Percentiles rank a stretch among this genome's conserved stretches.
These are phyloP conservation scores for Hericium alpestre DNA, from an alignment of 768 basidiomycete species.

Conservation along the genomic window DNA sequence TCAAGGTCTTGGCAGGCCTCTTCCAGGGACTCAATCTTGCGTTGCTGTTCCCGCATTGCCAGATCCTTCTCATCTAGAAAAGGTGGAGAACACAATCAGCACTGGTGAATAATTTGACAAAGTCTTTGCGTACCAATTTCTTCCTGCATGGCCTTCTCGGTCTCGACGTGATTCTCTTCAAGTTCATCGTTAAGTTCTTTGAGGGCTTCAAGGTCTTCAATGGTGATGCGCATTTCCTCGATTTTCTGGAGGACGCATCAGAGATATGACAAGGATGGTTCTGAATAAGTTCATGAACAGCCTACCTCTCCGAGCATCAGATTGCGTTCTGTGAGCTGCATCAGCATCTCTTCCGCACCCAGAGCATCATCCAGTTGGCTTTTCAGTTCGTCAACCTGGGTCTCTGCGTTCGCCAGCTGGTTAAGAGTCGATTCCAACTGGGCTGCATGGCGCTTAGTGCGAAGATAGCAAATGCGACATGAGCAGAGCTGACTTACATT, in stretches of 20 bases:
- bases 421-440: slow-evolving; percentile 72
- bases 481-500: slow-evolving; percentile 35
- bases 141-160: slow-evolving; percentile 82
- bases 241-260: slow-evolving; percentile 55
- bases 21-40: slow-evolving; percentile 60
- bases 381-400: slow-evolving; percentile 89
- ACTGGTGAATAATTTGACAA: not conserved
- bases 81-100: not conserved
- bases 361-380: slow-evolving; percentile 89
- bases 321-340: slow-evolving; percentile 90
- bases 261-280: not conserved
- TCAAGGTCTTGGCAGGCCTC: slow-evolving; percentile 81
- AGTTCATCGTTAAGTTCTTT: slow-evolving; percentile 96
- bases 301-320: slow-evolving; percentile 79
- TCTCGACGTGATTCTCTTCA: slow-evolving; percentile 91
- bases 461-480: not conserved
- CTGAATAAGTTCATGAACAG: not conserved
- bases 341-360: slow-evolving; percentile 92
- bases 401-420: slow-evolving; percentile 80
- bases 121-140: slow-evolving; percentile 57
- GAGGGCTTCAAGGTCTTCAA: slow-evolving; percentile 92
- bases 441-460: slow-evolving; percentile 28
- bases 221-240: slow-evolving; percentile 92
- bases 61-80: slow-evolving; percentile 57
- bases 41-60: slow-evolving; percentile 54